Base-by-base conservation (phyloP, 495 filamentous ascomycete species). In the Bathelium albidoporum region DNA sequence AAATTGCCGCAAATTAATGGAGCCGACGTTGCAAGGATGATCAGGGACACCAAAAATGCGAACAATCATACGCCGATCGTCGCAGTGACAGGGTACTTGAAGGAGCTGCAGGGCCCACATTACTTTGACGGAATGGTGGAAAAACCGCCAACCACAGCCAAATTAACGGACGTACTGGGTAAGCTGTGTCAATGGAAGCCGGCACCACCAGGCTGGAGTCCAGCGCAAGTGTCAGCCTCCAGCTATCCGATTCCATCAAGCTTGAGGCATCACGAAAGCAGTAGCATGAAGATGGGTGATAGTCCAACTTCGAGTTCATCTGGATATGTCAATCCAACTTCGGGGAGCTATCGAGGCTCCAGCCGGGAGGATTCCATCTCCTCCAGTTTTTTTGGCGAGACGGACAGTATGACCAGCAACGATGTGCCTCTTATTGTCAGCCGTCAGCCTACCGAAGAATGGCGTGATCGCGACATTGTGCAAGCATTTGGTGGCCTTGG, bases 31-130 rank as follows among this genome's bases (percentile, higher is more conserved):
- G 92, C 94, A 31, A 87, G 94, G 28, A 97, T 98, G 94, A 89
- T 98, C 62, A 86, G 94, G 31, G 91, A 96, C 66, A 96, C 90
- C 4, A 90, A 93, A 74, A 96, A 96, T 73, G 82, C 88, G 24
- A 98, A 98, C 71, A 84, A 87, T n/a, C 84, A 90, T 68, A 98
- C 94, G 0, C 94, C 94, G 1, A 94, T 98, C 67, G 90, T 98
- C 53, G 90, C 91, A 55, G 90, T 97, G n/a, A 98, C 94, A 16
- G 91, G 94, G 44, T 98, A 98, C 74, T 78, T 98, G 16, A 97
- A 97, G 68, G 94, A 98, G 69, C 81, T 98, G 22, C 91, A 89
- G 39, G 90, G 91, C 62, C 89, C 89, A 11, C 91, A 97, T 77
- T 87, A 97, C 73, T 97, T 98, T 68, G 90, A 96, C 70, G 87